These are phyloP conservation scores for Trichoderma asperellum DNA, from an alignment of 2,329 filamentous ascomycete genomes.

Conservation along the genomic window DNA sequence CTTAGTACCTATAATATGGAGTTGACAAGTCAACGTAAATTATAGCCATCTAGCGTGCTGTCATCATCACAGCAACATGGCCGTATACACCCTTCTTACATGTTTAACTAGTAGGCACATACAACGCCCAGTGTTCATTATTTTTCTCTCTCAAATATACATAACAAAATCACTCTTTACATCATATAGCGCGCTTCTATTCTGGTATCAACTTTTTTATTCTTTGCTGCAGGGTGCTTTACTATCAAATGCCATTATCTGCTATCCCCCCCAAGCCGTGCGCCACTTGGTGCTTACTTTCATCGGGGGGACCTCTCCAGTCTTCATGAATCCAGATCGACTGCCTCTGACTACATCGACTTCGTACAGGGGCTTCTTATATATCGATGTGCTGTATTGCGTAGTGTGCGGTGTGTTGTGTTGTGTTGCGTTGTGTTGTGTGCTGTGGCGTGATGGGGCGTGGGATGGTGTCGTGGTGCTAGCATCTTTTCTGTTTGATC, in stretches of 20 bases:
- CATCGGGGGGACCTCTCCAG: constrained; percentile 22
- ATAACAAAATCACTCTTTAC: not conserved
- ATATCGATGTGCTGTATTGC: constrained; percentile 13
- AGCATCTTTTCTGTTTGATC: constrained; percentile 10
- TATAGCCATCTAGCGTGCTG: not conserved
- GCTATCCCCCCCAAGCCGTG: constrained; percentile 16
- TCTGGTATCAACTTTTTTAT: constrained; percentile 21
- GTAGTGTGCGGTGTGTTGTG: not conserved
- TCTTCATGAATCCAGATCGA: constrained; percentile 22
- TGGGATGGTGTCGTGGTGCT: not conserved
- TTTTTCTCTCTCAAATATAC: too few species aligned
- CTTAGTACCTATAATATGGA: not conserved
- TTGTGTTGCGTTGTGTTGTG: not conserved
- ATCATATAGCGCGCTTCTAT: not conserved
- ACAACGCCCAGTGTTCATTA: not conserved
- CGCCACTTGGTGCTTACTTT: constrained; percentile 28
- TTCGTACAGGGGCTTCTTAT: constrained; percentile 3
- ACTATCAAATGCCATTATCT: constrained; percentile 24
- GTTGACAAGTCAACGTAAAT: not conserved
- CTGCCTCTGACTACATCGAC: constrained; percentile 21
- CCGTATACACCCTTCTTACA: not conserved
- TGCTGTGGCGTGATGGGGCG: constrained; percentile 21
- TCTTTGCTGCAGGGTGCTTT: constrained; percentile 10
- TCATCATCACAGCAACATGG: not conserved
- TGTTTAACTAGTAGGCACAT: not conserved